phyloP scores from a whole-genome alignment of 306 rosid species.

The Citrullus colocynthis region DNA sequence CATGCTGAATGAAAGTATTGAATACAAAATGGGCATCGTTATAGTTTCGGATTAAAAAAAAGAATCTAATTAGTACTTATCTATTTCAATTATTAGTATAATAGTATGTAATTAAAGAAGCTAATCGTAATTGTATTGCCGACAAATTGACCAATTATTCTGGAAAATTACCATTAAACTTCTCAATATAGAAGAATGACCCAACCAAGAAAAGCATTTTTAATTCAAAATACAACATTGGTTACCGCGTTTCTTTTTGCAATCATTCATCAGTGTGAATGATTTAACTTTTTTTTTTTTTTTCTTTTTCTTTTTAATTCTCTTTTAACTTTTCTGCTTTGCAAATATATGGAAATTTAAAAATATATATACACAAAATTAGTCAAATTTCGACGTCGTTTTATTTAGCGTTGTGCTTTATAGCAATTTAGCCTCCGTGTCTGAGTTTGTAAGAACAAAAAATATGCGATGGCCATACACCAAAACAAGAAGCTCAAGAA shows the following conservation, averaged over 20 bases:
- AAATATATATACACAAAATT: not conserved
- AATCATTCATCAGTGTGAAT: not conserved
- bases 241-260: not conserved
- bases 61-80: not conserved
- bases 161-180: not conserved
- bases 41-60: not conserved
- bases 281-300: not conserved
- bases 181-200: not conserved
- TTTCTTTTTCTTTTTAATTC: too few species aligned
- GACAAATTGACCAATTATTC: not conserved
- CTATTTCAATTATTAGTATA: not conserved
- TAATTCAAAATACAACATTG: not conserved
- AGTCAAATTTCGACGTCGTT: not conserved
- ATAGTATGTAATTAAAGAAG: not conserved
- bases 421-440: not conserved
- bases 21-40: not conserved
- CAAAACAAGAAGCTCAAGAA: constrained; percentile 23
- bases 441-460: not conserved
- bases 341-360: not conserved
- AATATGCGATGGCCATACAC: constrained; percentile 16
- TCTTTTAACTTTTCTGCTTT: not conserved
- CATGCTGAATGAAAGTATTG: too few species aligned
- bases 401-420: not conserved
- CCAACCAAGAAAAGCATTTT: not conserved
- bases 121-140: not conserved